Conservation (phyloP, 495 filamentous ascomycete genomes). For the Geoglossum glabrum region DNA sequence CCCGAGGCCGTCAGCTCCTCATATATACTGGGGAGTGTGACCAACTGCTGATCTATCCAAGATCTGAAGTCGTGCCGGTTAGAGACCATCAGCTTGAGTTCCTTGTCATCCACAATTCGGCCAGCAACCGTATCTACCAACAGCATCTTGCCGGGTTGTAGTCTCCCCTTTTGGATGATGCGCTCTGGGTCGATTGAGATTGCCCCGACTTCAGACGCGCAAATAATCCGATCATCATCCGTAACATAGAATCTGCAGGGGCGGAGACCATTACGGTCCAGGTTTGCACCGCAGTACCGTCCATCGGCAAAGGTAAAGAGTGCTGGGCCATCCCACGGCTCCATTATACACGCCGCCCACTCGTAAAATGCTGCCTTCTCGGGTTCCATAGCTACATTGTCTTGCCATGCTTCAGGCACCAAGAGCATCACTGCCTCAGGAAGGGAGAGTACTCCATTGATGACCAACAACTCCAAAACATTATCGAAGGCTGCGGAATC, state of each 20-base stretch:
- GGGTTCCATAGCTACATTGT: conserved; percentile 78
- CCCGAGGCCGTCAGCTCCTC: conserved; percentile 29
- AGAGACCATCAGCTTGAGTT: conserved; percentile 80
- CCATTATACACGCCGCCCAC: conserved; percentile 99
- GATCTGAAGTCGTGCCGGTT: conserved; percentile 66
- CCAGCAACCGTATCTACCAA: conserved; percentile 91
- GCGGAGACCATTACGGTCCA: conserved; percentile 94
- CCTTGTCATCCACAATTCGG: conserved; percentile 85
- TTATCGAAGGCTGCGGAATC: conserved; percentile 99
- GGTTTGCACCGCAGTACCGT: conserved; percentile 90
- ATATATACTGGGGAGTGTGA: conserved; percentile 61
- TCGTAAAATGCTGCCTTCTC: conserved; percentile 98
- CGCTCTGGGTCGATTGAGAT: conserved; percentile 81
- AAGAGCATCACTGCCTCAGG: conserved; percentile 98
- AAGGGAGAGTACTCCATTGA: conserved; percentile 92
- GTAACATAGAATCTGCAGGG: conserved; percentile 97
- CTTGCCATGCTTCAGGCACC: conserved; percentile 98
- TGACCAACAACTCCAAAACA: conserved; percentile 80
- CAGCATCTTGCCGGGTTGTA: conserved; percentile 95
- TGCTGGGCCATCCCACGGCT: conserved; percentile 96
- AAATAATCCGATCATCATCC: conserved; percentile 96
- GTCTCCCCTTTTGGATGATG: conserved; percentile 81
- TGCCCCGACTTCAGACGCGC: conserved; percentile 92
- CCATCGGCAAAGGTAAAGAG: conserved; percentile 98
- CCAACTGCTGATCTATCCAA: conserved; percentile 76